Evolutionary conservation across 495 filamentous ascomycete species (phyloP).

Genomic region (Podospora tetraspora): DNA sequence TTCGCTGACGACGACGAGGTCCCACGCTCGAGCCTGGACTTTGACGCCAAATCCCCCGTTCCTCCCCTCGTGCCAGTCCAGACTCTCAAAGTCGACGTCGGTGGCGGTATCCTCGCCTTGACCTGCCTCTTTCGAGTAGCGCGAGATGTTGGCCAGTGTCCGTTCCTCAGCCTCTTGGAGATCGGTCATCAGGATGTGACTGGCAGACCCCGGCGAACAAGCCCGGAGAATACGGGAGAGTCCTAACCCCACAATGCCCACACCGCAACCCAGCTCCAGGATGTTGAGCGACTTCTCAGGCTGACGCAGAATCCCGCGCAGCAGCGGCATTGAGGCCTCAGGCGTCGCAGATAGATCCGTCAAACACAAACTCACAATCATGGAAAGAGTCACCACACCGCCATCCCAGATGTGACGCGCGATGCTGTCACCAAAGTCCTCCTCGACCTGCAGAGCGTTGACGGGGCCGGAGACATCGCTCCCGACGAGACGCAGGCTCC

Average conservation of each 20-base stretch:
- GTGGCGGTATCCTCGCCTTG: slow-evolving; percentile 1
- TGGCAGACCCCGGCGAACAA: slow-evolving; percentile 2
- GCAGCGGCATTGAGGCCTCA: slow-evolving; percentile 6
- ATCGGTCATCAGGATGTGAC: slow-evolving; percentile 70
- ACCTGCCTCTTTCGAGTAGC: slow-evolving; percentile 17
- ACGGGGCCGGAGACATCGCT: slow-evolving; percentile 22
- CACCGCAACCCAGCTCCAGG: slow-evolving; percentile 78
- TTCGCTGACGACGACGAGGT: slow-evolving; percentile 78
- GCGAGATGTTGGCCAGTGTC: slow-evolving; percentile 39
- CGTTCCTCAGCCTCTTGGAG: slow-evolving; percentile 64
- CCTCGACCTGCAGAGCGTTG: slow-evolving; percentile 52
- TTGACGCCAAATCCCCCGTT: slow-evolving; percentile 32
- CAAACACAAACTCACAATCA: slow-evolving; percentile 33
- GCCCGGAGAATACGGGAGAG: slow-evolving; percentile 55
- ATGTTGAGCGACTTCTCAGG: slow-evolving; percentile 40
- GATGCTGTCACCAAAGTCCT: slow-evolving; percentile 93
- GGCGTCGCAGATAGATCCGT: not conserved
- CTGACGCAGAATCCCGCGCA: slow-evolving; percentile 18
- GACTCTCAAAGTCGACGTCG: slow-evolving; percentile 48
- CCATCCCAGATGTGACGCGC: slow-evolving; percentile 88
- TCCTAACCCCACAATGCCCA: slow-evolving; percentile 76
- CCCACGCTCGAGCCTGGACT: slow-evolving; percentile 44
- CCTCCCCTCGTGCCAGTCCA: slow-evolving; percentile 66
- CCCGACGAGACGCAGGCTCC: slow-evolving; percentile 30
- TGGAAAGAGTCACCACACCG: slow-evolving; percentile 35